Evolutionary conservation across 2,329 filamentous ascomycete species (phyloP), one percentile per base, ranked within the genome.

Genomic region (Aureobasidium subglaciale): DNA sequence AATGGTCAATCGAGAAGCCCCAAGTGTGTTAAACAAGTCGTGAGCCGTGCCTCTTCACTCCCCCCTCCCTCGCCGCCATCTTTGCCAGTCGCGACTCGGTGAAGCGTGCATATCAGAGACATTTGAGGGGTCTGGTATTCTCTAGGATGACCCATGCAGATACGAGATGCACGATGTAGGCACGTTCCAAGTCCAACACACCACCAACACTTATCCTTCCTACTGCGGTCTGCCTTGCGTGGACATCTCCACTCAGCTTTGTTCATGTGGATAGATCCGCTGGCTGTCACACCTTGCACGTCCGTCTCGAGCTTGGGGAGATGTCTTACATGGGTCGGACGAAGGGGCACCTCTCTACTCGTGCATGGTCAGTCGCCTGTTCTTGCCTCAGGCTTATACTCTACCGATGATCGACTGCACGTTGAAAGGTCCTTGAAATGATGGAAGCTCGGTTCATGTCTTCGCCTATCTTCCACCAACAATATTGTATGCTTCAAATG

Each of bases 181-280:
- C 46, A 27, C 34, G 32, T 37, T 38, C 46, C 46, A 32, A 49
- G 43, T 48, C 29, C 43, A 30, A 35, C 32, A 49, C 46, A 49
- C 34, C 46, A 49, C 27, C 32, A 27, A 25, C 5, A 30, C 27
- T 7, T 9, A 2, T 16, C 11, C 1, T n/a, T 30, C 25, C 41
- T 34, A 32, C 27, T 49, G 22, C n/a, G 22, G 32, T 38, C 24
- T 24, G 42, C n/a, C 6, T 49, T 49, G 46, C 46, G 46, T 49
- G 46, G 22, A 49, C 46, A 25, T 38, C 46, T 49, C 46, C 46
- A 38, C 46, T 37, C 34, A 27, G 15, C 22, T n/a, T 34, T 18
- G 43, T 22, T 24, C 43, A 30, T 48, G 43, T 48, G 43, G 43
- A 48, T 48, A 48, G 43, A 48, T 48, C 30, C 43, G 43, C 30